Conservation (phyloP, 2,329 filamentous ascomycete genomes). For the Diaporthe ampelina region DNA sequence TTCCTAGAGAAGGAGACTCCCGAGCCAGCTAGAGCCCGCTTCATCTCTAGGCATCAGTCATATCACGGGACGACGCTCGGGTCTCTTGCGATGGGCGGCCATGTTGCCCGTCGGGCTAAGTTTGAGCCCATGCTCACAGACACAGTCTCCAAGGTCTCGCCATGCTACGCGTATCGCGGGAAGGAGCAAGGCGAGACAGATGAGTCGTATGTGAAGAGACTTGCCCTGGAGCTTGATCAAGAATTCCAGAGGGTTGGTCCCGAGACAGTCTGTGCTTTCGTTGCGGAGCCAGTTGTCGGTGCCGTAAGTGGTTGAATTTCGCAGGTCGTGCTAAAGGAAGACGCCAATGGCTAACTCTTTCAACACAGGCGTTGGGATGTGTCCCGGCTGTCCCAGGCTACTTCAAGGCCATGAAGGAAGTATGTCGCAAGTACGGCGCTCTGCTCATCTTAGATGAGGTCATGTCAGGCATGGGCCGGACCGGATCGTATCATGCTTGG, state of each 20-base stretch:
- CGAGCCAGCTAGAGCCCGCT: constrained; percentile 70
- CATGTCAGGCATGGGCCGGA: constrained; percentile 78
- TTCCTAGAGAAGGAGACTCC: constrained; percentile 69
- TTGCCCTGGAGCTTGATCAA: constrained; percentile 75
- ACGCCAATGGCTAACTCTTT: background rate
- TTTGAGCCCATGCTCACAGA: constrained; percentile 73
- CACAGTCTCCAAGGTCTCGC: constrained; percentile 72
- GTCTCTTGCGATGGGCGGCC: constrained; percentile 74
- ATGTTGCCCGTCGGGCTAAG: constrained; percentile 69
- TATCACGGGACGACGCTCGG: constrained; percentile 83
- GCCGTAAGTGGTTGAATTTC: constrained; percentile 64
- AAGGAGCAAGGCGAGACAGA: constrained; percentile 65
- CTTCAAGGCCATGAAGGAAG: constrained; percentile 63
- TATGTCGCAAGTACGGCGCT: constrained; percentile 69
- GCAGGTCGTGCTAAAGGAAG: background rate
- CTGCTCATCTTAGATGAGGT: constrained; percentile 72
- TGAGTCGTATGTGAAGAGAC: constrained; percentile 69
- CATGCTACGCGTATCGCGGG: constrained; percentile 76
- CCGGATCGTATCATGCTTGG: constrained; percentile 74
- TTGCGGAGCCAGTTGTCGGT: constrained; percentile 81
- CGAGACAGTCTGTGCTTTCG: constrained; percentile 77
- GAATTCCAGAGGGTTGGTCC: constrained; percentile 76
- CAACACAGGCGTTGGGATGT: constrained; percentile 63
- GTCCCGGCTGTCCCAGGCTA: constrained; percentile 67
- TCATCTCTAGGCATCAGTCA: constrained; percentile 76